These are phyloP conservation scores for Pleurozium schreberi DNA, from an alignment of 225 moss, liverwort and hornwort genomes.

Conservation along the genomic window DNA sequence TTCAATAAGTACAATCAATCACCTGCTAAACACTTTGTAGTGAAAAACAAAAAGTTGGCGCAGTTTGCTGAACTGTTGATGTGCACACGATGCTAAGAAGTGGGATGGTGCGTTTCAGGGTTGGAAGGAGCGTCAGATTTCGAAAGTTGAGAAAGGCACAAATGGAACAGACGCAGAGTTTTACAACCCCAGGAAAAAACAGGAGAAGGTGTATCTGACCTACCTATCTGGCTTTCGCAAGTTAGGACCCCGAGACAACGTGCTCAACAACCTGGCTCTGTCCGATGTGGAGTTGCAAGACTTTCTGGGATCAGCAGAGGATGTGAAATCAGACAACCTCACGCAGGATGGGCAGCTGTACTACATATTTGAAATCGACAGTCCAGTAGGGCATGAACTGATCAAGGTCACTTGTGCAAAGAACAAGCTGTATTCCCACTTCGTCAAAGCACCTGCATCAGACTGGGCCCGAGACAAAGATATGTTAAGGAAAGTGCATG, in stretches of 20 bases:
- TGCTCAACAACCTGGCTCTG: conserved; percentile 83
- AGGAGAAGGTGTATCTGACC: conserved; percentile 96
- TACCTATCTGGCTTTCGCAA: conserved; percentile 69
- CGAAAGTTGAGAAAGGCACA: conserved; percentile 96
- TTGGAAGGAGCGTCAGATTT: conserved; percentile 96
- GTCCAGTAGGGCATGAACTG: conserved; percentile 80
- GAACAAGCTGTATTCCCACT: conserved; percentile 98
- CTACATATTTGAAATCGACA: conserved; percentile 83
- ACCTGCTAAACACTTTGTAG: neutral
- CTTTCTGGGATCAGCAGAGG: conserved; percentile 66
- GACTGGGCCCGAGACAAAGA: conserved; percentile 81
- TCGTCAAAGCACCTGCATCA: conserved; percentile 77
- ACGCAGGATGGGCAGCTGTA: conserved; percentile 70
- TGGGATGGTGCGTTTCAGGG: conserved; percentile 16
- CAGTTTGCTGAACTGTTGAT: neutral
- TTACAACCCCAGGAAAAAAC: conserved; percentile 85
- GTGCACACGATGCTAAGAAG: neutral
- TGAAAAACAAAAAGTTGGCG: neutral
- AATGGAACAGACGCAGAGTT: conserved; percentile 96
- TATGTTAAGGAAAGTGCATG: conserved; percentile 69
- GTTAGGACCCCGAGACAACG: conserved; percentile 80
- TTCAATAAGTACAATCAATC: neutral
- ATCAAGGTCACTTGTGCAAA: conserved; percentile 97
- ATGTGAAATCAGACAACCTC: conserved; percentile 51
- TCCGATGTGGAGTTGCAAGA: conserved; percentile 90